Evolutionary conservation across 257 asterid genomes (phyloP).

Genomic region (Rauvolfia tetraphylla): DNA sequence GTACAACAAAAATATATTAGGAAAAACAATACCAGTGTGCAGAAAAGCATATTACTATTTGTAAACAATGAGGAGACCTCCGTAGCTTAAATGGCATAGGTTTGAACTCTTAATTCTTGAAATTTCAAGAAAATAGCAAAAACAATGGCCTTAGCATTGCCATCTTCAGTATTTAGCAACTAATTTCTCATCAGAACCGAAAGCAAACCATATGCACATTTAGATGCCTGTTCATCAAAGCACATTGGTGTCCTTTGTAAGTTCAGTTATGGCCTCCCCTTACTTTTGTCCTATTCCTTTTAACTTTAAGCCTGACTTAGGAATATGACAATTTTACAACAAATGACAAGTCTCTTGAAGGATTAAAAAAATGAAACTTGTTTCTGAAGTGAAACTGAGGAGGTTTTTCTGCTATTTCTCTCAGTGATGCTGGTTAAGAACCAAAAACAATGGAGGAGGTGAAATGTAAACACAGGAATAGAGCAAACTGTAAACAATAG

Average conservation of each 20-base stretch:
- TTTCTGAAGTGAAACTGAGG: background rate
- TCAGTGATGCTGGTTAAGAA: background rate
- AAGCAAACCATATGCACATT: background rate
- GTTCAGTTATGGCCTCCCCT: background rate
- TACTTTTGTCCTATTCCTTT: background rate
- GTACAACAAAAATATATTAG: constrained; percentile 1
- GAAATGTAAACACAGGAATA: too few species aligned
- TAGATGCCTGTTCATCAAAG: background rate
- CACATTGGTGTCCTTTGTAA: background rate
- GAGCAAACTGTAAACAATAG: too few species aligned
- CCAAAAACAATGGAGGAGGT: background rate
- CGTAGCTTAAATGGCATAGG: too few species aligned
- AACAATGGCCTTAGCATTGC: background rate
- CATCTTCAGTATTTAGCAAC: background rate
- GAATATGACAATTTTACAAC: background rate
- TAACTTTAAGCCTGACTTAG: background rate
- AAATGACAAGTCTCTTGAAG: background rate
- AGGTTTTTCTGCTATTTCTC: background rate
- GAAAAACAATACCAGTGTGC: background rate
- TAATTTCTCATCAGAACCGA: background rate
- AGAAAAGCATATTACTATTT: background rate
- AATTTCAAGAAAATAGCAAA: background rate
- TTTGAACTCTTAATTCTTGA: background rate
- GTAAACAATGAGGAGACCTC: too few species aligned
- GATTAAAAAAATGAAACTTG: background rate